phyloP scores from a whole-genome alignment of 192 early-diverging fungal genomes.

The Phlyctochytrium arcticum region DNA sequence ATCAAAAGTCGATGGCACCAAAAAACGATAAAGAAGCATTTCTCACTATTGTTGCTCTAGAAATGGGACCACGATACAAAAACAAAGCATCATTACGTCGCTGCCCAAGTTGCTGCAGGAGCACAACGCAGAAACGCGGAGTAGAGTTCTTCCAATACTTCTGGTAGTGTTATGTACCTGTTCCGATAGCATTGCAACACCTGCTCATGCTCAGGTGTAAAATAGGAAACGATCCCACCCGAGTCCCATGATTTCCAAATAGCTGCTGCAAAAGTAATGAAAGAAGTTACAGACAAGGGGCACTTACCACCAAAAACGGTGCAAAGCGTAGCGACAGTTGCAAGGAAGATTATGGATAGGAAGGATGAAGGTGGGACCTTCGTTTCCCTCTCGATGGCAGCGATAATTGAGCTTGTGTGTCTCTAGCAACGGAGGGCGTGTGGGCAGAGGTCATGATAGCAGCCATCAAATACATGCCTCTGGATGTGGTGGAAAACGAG shows the following conservation, averaged over 20 bases:
- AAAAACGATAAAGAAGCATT: neutral
- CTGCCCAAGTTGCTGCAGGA: slow-evolving; percentile 31
- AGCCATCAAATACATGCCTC: slow-evolving; percentile 33
- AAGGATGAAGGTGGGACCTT: slow-evolving; percentile 28
- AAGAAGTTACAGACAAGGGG: slow-evolving; percentile 24
- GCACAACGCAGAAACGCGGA: slow-evolving; percentile 15
- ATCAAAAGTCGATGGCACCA: too few species aligned
- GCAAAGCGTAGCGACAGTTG: slow-evolving; percentile 15
- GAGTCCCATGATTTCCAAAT: slow-evolving; percentile 27
- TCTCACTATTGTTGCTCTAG: slow-evolving; percentile 14
- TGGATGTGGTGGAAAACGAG: slow-evolving; percentile 37
- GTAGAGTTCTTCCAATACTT: slow-evolving; percentile 28
- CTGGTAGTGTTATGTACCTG: too few species aligned
- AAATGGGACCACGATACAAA: slow-evolving; percentile 32
- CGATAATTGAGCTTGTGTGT: neutral
- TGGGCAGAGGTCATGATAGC: slow-evolving; percentile 45
- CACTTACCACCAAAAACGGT: slow-evolving; percentile 20
- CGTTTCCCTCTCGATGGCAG: neutral
- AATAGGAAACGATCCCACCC: slow-evolving; percentile 18
- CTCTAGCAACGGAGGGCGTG: slow-evolving; percentile 25
- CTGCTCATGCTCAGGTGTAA: too few species aligned
- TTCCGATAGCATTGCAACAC: too few species aligned
- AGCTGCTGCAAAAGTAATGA: slow-evolving; percentile 8
- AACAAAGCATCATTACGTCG: slow-evolving; percentile 30
- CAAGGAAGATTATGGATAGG: slow-evolving; percentile 28